Evolutionary conservation across 441 rosid genomes (phyloP).

Genomic region (Caryocar brasiliense): DNA sequence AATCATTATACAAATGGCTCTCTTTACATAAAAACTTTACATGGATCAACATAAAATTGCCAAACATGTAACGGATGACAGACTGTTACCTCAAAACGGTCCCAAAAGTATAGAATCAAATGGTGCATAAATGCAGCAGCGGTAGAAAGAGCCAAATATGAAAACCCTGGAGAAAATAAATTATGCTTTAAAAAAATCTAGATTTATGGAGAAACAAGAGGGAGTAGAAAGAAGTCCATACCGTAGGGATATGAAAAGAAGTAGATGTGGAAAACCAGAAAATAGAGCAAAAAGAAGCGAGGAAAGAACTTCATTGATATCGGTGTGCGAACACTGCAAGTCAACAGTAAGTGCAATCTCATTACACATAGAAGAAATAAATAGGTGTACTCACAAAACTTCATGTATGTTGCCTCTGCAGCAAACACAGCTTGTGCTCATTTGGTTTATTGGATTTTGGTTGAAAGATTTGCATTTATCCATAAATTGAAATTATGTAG

Average conservation of each 20-base stretch:
- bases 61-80: background rate
- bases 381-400: too few relatives aligned
- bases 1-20: too few relatives aligned
- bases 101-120: constrained; percentile 91
- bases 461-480: too few relatives aligned
- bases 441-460: too few relatives aligned
- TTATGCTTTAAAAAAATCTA: too few relatives aligned
- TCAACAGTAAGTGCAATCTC: constrained; percentile 7
- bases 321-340: constrained; percentile 89
- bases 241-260: constrained; percentile 92
- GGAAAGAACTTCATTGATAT: constrained; percentile 98
- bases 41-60: background rate
- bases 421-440: too few relatives aligned
- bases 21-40: too few relatives aligned
- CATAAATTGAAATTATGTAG: too few relatives aligned
- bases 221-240: constrained; percentile 21
- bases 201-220: too few relatives aligned
- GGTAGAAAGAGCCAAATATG: constrained; percentile 80
- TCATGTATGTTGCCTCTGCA: too few relatives aligned
- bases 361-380: constrained; percentile 9
- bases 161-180: constrained; percentile 54
- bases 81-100: constrained; percentile 78
- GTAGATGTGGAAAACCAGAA: constrained; percentile 93
- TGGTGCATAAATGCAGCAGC: constrained; percentile 89
- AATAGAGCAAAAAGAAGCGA: constrained; percentile 89